A percentile compares a stretch with the other conserved stretches of the same genome.
phyloP scores from a whole-genome alignment of 2,329 filamentous ascomycete species.

The Chrysoporthe deuterocubensis region DNA sequence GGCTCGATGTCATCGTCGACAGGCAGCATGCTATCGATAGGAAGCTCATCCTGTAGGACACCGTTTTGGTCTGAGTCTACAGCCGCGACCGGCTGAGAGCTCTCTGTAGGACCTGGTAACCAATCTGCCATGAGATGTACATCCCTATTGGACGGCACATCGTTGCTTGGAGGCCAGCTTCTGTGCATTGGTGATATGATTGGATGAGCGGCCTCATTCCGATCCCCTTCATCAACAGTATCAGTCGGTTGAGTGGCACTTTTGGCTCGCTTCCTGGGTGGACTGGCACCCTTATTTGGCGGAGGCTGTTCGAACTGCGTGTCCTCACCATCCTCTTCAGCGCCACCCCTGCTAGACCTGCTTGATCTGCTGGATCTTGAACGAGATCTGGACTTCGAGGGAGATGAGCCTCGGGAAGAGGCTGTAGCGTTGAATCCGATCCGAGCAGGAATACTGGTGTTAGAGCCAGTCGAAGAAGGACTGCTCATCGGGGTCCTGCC shows the following conservation, averaged over 20 bases:
- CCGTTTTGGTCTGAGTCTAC: not conserved
- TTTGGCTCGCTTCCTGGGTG: not conserved
- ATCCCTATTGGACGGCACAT: not conserved
- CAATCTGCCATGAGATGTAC: not conserved
- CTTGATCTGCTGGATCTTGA: conserved; percentile 12
- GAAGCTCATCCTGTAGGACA: conserved; percentile 12
- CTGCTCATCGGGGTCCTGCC: not conserved
- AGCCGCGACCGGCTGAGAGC: not conserved
- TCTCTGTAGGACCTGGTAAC: not conserved
- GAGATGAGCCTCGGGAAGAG: not conserved
- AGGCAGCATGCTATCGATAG: conserved; percentile 15
- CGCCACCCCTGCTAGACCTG: not conserved
- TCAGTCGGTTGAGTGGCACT: not conserved
- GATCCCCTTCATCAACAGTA: not conserved
- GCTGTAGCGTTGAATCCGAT: not conserved
- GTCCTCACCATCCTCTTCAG: not conserved
- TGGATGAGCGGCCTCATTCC: not conserved
- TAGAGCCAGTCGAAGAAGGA: conserved; percentile 23
- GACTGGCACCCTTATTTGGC: not conserved
- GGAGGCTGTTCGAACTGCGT: not conserved
- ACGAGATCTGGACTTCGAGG: not conserved
- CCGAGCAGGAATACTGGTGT: conserved; percentile 23
- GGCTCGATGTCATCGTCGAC: not conserved
- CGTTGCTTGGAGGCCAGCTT: not conserved
- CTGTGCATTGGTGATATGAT: not conserved